Evolutionary conservation across 495 filamentous ascomycete genomes (phyloP), one percentile per base, ranked within the genome.

Genomic region (Venustampulla echinocandica): DNA sequence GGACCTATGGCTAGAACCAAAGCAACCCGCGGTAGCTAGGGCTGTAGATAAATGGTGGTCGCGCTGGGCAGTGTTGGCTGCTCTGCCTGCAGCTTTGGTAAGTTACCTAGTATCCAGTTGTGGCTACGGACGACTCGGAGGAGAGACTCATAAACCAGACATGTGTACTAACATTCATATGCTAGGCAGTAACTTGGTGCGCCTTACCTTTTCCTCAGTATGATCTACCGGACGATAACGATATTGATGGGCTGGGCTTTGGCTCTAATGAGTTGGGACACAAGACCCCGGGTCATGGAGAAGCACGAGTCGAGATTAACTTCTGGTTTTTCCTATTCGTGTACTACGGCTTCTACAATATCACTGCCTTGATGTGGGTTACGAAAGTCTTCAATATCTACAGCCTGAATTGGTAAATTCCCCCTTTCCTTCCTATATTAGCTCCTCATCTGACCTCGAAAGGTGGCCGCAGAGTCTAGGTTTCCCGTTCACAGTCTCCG

Each of bases 321-420:
- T 82, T 82, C 52, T 81, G 77, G 77, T 80, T 79, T 64, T 82
- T 81, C 61, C 65, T 82, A 2, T 70, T 76, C 14, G 68, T 80
- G 32, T 82, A 80, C 63, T 82, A 82, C 58, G 74, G 74, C 19
- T 75, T 79, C 55, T 82, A 82, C 59, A 79, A 76, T 54, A 55
- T 80, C 19, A 76, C 75, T 5, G 77, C 75, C 3, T 61, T 82
- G 50, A 70, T 80, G 22, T 82, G 77, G 77, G 77, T 82, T 39
- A 82, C 78, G 34, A 82, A 82, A 50, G 67, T 82, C 1, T 82
- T 82, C 59, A 82, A 82, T 58, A 64, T 82, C 19, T 82, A 82
- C 61, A 77, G 73, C 34, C 63, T 82, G 23, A 79, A 79, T 60
- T 79, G 75, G 75, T 64, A 22, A 40, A 49, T 47, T 14, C 15